Percentiles rank a stretch among this genome's conserved stretches.
phyloP scores from a whole-genome alignment of 139 green algal genomes.

The Closterium sp. region DNA sequence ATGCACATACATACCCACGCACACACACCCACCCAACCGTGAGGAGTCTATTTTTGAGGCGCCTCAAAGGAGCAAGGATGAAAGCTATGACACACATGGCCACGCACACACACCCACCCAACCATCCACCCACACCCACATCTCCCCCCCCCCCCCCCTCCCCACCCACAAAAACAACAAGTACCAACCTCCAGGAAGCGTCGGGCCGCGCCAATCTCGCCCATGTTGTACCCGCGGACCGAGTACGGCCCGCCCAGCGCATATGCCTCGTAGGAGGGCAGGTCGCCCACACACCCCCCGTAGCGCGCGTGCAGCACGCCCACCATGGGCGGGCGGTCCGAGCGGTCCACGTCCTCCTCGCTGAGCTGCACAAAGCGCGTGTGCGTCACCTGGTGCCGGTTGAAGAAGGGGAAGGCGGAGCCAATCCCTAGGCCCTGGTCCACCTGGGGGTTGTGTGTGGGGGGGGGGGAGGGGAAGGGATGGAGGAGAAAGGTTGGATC shows the following conservation, averaged over 20 bases:
- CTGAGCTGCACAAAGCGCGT: constrained; percentile 67
- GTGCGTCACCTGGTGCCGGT: constrained; percentile 54
- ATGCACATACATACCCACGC: background rate
- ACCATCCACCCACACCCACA: background rate
- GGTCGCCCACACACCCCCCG: constrained; percentile 78
- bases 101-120: background rate
- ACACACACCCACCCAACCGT: background rate
- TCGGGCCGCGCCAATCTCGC: constrained; percentile 92
- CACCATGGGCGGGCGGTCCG: constrained; percentile 43
- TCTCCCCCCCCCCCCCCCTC: background rate
- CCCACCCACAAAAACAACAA: background rate
- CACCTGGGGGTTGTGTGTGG: constrained; percentile 54
- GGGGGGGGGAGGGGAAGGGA: background rate
- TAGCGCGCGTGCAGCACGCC: constrained; percentile 72
- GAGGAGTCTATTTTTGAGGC: too few species aligned
- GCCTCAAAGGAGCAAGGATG: too few species aligned
- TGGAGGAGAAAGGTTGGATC: background rate
- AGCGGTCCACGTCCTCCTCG: background rate
- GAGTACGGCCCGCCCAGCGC: constrained; percentile 90
- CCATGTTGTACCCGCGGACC: constrained; percentile 86
- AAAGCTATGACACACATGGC: too few species aligned
- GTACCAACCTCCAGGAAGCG: too few species aligned
- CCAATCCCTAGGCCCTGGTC: constrained; percentile 80
- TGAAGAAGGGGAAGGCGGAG: constrained; percentile 69
- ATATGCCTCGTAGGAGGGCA: constrained; percentile 90